Evolutionary conservation across 495 filamentous ascomycete genomes (phyloP), one percentile per base, ranked within the genome.

Genomic region (Podospora pseudoanserina): DNA sequence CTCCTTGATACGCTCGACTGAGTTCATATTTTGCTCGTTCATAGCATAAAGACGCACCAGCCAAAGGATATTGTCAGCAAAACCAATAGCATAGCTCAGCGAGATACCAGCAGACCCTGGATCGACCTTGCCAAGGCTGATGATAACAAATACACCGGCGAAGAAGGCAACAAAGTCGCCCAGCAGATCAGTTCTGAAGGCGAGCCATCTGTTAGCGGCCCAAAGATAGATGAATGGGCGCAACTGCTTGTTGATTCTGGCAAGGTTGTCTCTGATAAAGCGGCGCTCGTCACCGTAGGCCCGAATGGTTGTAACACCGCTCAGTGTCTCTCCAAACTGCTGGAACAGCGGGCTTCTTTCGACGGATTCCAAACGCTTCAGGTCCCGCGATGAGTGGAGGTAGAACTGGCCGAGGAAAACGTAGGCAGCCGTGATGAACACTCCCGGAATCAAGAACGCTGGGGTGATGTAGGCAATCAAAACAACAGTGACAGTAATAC

Each of bases 21-120:
- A 94, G 80, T 99, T 99, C 96, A 99, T 98, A 78, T 96, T 98
- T 79, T 98, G 96, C 77, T 99, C 96, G 72, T 97, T 96, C 74
- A 91, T 85, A 0, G 94, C 90, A 73, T 98, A 99, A n/a, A 97
- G 84, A 23, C 96, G 87, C 28, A 98, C 93, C 66, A 98, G 89
- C 96, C 96, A 99, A 19, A 99, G 83, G 19, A 99, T 89, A 68
- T 97, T 97, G 76, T 98, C 96, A 0, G 93, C 96, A 72, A 99
- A 99, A 0, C 92, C 95, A 62, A 99, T 92, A 5, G 96, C 96
- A 73, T 99, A 99, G n/a, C 93, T 97, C 70, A 99, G 79, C 19
- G 96, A 97, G 66, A 99, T 84, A 81, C 96, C 96, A 44, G 95
- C 96, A 56, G 94, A 92, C 68, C 96, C 96, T 39, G 96, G 89